Evolutionary conservation across 176 grass and related monocot species (phyloP).

Genomic region (Cymbopogon citratus): DNA sequence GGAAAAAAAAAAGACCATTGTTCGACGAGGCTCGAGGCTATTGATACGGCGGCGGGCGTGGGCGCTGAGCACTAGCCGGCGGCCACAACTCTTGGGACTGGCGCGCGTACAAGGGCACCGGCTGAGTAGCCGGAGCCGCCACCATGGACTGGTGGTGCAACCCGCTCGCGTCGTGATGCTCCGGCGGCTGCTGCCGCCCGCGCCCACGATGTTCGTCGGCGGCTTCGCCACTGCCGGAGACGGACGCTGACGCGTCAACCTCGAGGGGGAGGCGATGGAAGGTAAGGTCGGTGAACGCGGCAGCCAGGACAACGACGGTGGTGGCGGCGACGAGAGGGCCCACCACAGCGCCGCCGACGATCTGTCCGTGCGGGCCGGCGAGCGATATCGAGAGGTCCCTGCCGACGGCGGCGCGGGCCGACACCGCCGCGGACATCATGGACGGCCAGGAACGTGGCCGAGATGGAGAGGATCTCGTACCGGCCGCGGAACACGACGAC

Average conservation of each 20-base stretch:
- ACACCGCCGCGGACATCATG: conserved; percentile 28
- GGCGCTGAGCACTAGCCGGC: conserved; percentile 5
- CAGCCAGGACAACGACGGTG: conserved; percentile 46
- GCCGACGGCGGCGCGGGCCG: background rate
- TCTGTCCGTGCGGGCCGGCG: conserved; percentile 63
- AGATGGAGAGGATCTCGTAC: conserved; percentile 78
- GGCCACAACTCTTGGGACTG: conserved; percentile 20
- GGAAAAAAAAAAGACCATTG: background rate
- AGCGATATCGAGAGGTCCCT: conserved; percentile 52
- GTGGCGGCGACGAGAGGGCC: conserved; percentile 63
- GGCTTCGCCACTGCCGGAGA: conserved; percentile 28
- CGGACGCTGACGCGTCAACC: conserved; percentile 39
- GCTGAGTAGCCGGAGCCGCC: conserved; percentile 9
- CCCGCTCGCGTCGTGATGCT: background rate
- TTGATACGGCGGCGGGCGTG: conserved; percentile 26
- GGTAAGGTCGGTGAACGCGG: conserved; percentile 32
- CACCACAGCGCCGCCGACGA: conserved; percentile 58
- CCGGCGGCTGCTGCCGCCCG: conserved; percentile 11
- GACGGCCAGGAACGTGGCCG: conserved; percentile 71
- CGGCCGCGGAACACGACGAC: conserved; percentile 54
- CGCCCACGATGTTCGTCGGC: conserved; percentile 15
- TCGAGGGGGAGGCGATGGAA: conserved; percentile 49
- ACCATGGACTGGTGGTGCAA: background rate
- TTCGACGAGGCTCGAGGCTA: background rate
- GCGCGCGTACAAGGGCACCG: background rate